phyloP scores from a whole-genome alignment of 805 yeast species.

The Cyberlindnera japonica region DNA sequence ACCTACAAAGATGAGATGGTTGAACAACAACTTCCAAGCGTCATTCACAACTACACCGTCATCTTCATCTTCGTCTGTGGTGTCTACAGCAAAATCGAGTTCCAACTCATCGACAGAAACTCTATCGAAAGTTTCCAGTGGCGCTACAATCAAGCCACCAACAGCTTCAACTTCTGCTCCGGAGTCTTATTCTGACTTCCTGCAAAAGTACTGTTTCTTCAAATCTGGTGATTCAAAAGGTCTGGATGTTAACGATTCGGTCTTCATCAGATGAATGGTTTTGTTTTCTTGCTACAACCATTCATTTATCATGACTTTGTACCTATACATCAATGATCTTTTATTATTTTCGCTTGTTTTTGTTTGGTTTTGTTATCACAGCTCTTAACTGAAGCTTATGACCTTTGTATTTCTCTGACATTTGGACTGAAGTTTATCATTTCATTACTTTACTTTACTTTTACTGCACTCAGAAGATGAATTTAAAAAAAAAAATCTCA shows the following conservation, averaged over 20 bases:
- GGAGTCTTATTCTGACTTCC: conserved; percentile 22
- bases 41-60: conserved; percentile 11
- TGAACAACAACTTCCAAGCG: conserved; percentile 8
- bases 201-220: conserved; percentile 28
- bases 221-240: conserved; percentile 19
- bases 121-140: conserved; percentile 4
- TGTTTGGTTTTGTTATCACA: background rate
- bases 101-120: conserved; percentile 8
- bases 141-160: conserved; percentile 1
- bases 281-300: background rate
- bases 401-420: too few species aligned
- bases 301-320: conserved; percentile 6
- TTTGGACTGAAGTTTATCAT: too few species aligned
- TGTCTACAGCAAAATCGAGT: conserved; percentile 4
- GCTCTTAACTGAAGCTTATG: too few species aligned
- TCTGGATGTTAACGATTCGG: conserved; percentile 10
- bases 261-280: conserved; percentile 12
- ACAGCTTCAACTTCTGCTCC: background rate
- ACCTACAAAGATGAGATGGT: conserved; percentile 13
- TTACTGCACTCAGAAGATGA: too few species aligned
- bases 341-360: background rate
- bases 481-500: too few species aligned
- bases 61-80: conserved; percentile 9
- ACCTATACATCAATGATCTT: conserved; percentile 7
- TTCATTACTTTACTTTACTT: too few species aligned